phyloP scores from a whole-genome alignment of 78 protist genomes.

The Chrysochromulina parva region DNA sequence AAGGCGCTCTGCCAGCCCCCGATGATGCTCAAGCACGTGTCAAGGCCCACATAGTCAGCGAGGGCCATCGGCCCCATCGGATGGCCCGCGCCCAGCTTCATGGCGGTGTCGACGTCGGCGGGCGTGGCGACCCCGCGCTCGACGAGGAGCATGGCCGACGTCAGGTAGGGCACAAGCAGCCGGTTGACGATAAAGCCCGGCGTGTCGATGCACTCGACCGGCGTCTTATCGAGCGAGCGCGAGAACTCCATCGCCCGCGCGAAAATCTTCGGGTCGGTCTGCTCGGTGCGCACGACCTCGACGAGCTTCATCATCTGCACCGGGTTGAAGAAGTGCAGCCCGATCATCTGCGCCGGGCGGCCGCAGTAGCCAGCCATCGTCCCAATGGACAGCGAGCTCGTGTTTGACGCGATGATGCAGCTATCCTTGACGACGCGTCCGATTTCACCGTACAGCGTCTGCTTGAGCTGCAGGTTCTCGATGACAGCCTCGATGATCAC shows the following conservation, averaged over 20 bases:
- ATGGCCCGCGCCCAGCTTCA: slow-evolving; percentile 62
- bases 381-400: slow-evolving; percentile 43
- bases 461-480: slow-evolving; percentile 57
- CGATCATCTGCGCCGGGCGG: slow-evolving; percentile 31
- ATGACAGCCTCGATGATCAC: slow-evolving; percentile 61
- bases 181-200: slow-evolving; percentile 60
- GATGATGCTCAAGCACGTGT: not conserved
- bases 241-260: not conserved
- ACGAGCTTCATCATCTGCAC: slow-evolving; percentile 63
- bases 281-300: slow-evolving; percentile 25
- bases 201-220: slow-evolving; percentile 34
- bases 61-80: slow-evolving; percentile 63
- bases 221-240: slow-evolving; percentile 28
- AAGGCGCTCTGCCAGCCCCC: not conserved
- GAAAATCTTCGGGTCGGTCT: not conserved
- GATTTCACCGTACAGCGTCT: not conserved
- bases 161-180: slow-evolving; percentile 59
- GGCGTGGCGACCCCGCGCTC: slow-evolving; percentile 2
- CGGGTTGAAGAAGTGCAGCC: slow-evolving; percentile 73
- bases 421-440: not conserved
- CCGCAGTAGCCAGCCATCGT: not conserved
- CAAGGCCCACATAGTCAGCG: slow-evolving; percentile 21
- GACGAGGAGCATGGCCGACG: slow-evolving; percentile 53
- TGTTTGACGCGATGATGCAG: slow-evolving; percentile 46
- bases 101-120: slow-evolving; percentile 37